Percentiles rank a stretch among this genome's conserved stretches.
Conservation (phyloP, 768 basidiomycete genomes). For the Mycena galopus region DNA sequence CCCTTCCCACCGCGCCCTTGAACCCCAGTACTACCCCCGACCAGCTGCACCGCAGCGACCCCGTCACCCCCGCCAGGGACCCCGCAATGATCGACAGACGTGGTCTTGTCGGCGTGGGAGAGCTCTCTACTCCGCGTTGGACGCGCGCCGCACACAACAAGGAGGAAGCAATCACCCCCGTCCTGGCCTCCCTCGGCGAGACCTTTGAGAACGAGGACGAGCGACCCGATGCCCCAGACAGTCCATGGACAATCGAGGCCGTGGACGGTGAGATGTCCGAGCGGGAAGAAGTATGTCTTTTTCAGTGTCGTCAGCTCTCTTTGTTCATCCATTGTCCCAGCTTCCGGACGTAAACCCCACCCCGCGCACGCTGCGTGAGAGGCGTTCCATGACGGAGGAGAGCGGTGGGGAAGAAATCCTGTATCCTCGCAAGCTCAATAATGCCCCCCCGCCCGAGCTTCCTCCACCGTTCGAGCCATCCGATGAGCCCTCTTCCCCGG, state of each 20-base stretch:
- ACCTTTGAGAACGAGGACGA: slow-evolving; percentile 58
- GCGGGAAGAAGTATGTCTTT: slow-evolving; percentile 69
- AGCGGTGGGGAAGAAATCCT: slow-evolving; percentile 93
- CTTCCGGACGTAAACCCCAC: slow-evolving; percentile 57
- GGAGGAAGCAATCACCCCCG: slow-evolving; percentile 48
- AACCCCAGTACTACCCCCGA: slow-evolving; percentile 73
- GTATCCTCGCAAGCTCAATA: slow-evolving; percentile 75
- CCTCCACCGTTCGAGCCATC: slow-evolving; percentile 46
- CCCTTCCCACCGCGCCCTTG: slow-evolving; percentile 57
- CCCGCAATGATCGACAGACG: slow-evolving; percentile 87
- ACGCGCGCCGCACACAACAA: slow-evolving; percentile 63
- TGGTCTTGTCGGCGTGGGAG: slow-evolving; percentile 93
- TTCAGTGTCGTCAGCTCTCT: slow-evolving; percentile 11
- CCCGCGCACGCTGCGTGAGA: slow-evolving; percentile 65
- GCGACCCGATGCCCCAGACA: slow-evolving; percentile 75
- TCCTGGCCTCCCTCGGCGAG: slow-evolving; percentile 47
- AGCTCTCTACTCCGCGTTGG: slow-evolving; percentile 97
- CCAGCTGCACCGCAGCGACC: slow-evolving; percentile 61
- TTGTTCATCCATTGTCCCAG: slow-evolving; percentile 46
- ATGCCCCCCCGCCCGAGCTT: slow-evolving; percentile 46
- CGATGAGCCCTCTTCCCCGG: slow-evolving; percentile 43
- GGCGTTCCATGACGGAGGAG: slow-evolving; percentile 81
- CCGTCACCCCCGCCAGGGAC: slow-evolving; percentile 81
- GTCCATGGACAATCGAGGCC: slow-evolving; percentile 92
- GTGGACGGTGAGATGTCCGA: slow-evolving; percentile 85